Evolutionary conservation across 2,329 filamentous ascomycete species (phyloP), one percentile per base, ranked within the genome.

Genomic region (Cryoendolithus antarcticus): DNA sequence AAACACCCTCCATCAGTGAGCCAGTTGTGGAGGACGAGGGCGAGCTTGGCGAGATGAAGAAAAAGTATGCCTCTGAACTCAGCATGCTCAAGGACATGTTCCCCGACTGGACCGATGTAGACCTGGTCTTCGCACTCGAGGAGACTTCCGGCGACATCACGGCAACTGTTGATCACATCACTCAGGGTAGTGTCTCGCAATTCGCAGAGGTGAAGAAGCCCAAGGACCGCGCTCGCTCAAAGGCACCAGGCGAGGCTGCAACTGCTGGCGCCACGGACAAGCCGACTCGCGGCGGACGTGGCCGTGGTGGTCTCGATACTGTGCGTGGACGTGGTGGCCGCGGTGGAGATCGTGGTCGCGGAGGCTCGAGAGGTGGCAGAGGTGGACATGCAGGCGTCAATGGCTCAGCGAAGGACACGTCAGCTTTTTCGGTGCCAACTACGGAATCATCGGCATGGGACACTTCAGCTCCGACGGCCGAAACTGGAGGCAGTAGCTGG

Each of bases 31-130:
- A 80, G 58, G 88, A 96, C 56, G 81, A 93, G 62, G 83, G 85
- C 62, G 88, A 95, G 64, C 74, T 96, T 50, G 84, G 82, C 58
- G 78, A 93, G 65, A 77, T 96, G 60, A 93, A 93, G 75, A 86
- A 85, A 71, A 79, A 84, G 62, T 91, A 93, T 60, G 75, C 82
- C 56, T 69, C 70, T 56, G 84, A 89, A 67, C 75, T 94, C 53
- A 71, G 71, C 46, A 77, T 80, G 55, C 78, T 98, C 61, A 86
- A 85, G 67, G 88, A 94, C 62, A 80, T 96, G 68, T 95, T 94
- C 69, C 78, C 85, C 44, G 82, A 86, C 63, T 96, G 89, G 91
- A 89, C 86, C 53, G 85, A 94, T 57, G 85, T 88, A 62, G 89
- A 96, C 62, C 77, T 96, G 48, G 77, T 96, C 48, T 91, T 91